Conservation (phyloP, 768 basidiomycete species). For the Tulasnella sp. region DNA sequence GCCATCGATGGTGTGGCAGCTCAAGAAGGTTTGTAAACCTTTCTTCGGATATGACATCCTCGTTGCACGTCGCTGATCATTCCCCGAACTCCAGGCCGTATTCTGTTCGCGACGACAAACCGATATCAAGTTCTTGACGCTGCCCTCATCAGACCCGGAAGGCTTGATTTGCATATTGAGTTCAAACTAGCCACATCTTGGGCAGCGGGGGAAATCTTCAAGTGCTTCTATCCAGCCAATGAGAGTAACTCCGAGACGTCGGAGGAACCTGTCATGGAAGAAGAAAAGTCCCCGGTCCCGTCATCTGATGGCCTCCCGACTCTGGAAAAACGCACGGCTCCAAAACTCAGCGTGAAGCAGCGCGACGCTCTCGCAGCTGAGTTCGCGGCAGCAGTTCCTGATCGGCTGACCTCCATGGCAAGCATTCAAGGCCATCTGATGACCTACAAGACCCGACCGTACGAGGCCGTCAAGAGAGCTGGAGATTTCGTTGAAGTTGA, state of each 20-base stretch:
- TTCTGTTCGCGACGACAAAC: slow-evolving; percentile 80
- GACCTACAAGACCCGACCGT: slow-evolving; percentile 64
- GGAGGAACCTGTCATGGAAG: not conserved
- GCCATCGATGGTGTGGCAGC: slow-evolving; percentile 80
- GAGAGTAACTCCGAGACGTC: slow-evolving; percentile 3
- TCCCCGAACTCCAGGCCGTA: slow-evolving; percentile 50
- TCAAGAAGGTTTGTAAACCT: slow-evolving; percentile 55
- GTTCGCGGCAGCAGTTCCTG: slow-evolving; percentile 61
- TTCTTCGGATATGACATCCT: slow-evolving; percentile 7
- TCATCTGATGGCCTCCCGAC: slow-evolving; percentile 18
- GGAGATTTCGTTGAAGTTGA: slow-evolving; percentile 58
- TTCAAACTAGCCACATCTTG: slow-evolving; percentile 72
- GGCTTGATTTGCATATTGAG: slow-evolving; percentile 79
- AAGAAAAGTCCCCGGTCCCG: slow-evolving; percentile 26
- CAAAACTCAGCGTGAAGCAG: slow-evolving; percentile 46
- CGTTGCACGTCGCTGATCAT: slow-evolving; percentile 15
- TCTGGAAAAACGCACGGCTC: slow-evolving; percentile 21
- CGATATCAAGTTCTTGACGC: slow-evolving; percentile 69
- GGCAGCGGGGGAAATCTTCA: slow-evolving; percentile 69
- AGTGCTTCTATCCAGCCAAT: slow-evolving; percentile 59
- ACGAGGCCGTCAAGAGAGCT: slow-evolving; percentile 55
- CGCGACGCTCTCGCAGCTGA: slow-evolving; percentile 54
- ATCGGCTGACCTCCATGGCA: slow-evolving; percentile 51
- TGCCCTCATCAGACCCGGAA: slow-evolving; percentile 74
- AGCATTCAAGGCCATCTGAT: slow-evolving; percentile 65